These are phyloP conservation scores for Apiospora hydei DNA, from an alignment of 2,329 filamentous ascomycete genomes.

Conservation along the genomic window DNA sequence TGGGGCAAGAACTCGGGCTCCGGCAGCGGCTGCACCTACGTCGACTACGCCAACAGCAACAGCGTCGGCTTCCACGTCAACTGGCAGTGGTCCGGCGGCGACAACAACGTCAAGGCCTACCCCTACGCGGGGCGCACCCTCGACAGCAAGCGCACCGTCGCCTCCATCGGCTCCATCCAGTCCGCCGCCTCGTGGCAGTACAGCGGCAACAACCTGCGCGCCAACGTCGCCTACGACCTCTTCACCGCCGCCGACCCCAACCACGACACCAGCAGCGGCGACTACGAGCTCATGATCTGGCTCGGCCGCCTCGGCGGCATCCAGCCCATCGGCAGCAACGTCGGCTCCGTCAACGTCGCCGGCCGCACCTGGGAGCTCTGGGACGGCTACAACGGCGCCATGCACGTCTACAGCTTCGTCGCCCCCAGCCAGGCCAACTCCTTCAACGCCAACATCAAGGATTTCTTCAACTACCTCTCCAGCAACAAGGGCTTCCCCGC, in stretches of 20 bases:
- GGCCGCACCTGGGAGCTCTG: slow-evolving; percentile 61
- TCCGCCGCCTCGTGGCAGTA: slow-evolving; percentile 51
- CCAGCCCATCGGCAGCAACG: slow-evolving; percentile 55
- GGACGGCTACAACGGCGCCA: slow-evolving; percentile 52
- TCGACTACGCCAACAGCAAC: slow-evolving; percentile 44
- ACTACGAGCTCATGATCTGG: slow-evolving; percentile 72
- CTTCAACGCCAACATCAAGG: slow-evolving; percentile 23
- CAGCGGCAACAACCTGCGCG: slow-evolving; percentile 55
- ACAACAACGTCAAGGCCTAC: slow-evolving; percentile 52
- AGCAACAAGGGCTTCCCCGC: slow-evolving; percentile 21
- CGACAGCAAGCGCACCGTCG: slow-evolving; percentile 39
- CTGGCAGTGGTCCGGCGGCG: slow-evolving; percentile 51
- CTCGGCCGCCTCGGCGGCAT: slow-evolving; percentile 66
- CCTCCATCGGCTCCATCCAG: slow-evolving; percentile 44
- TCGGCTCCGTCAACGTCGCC: slow-evolving; percentile 58
- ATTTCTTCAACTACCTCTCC: slow-evolving; percentile 23
- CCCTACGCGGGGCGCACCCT: slow-evolving; percentile 49
- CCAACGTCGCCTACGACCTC: slow-evolving; percentile 68
- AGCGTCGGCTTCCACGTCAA: slow-evolving; percentile 49
- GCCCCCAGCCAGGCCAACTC: slow-evolving; percentile 19
- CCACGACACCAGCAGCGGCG: slow-evolving; percentile 45
- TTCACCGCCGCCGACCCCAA: slow-evolving; percentile 57
- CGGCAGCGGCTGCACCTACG: slow-evolving; percentile 52
- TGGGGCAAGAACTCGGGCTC: slow-evolving; percentile 48
- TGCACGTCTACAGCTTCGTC: slow-evolving; percentile 35